phyloP scores from a whole-genome alignment of 73 alveolate species.

The Tetrahymena malaccensis region DNA sequence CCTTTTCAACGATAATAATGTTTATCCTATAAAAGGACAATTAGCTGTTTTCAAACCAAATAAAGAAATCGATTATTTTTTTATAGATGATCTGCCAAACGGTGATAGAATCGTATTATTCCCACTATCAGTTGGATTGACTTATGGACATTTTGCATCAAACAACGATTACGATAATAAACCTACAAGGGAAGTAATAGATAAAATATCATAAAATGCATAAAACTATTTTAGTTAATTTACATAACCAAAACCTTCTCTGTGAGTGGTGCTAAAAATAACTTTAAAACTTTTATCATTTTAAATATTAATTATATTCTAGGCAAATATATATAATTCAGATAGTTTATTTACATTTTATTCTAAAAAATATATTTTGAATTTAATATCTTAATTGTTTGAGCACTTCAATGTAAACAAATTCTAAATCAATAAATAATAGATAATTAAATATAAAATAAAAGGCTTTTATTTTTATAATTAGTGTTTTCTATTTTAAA shows the following conservation, averaged over 20 bases:
- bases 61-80: background rate
- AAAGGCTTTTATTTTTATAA: no score
- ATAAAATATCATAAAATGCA: background rate
- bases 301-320: no score
- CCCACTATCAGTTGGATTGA: background rate
- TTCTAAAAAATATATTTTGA: no score
- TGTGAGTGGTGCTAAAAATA: background rate
- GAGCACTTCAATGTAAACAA: no score
- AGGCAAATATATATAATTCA: no score
- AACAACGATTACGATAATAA: background rate
- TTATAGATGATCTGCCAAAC: background rate
- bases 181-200: background rate
- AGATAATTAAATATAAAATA: no score
- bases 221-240: background rate
- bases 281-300: no score
- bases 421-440: no score
- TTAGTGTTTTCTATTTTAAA: no score
- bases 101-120: background rate
- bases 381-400: no score
- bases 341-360: no score
- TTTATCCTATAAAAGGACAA: background rate
- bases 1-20: background rate
- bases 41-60: background rate
- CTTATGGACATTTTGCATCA: background rate
- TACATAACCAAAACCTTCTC: background rate